Conservation (phyloP, 257 asterid genomes). For the Thymus mandschuricus region DNA sequence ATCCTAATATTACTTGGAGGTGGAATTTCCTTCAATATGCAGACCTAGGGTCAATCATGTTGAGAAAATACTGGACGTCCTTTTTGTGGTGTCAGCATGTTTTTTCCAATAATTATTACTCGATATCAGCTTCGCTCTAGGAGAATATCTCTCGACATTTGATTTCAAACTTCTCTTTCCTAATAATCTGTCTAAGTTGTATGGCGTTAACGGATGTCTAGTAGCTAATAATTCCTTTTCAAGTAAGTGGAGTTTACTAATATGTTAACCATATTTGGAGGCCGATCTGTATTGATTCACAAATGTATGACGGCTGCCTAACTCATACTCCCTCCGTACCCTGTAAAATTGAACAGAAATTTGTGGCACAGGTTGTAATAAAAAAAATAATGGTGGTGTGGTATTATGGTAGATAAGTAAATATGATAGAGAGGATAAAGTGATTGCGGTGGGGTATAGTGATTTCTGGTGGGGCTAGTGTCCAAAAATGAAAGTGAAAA, state of each 20-base stretch:
- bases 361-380: no score
- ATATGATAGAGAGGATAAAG: no score
- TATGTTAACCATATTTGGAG: not conserved
- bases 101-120: not conserved
- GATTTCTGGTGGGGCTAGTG: no score
- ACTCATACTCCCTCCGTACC: not conserved
- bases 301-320: not conserved
- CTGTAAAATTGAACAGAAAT: no score
- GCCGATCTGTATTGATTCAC: not conserved
- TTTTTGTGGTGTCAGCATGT: not conserved
- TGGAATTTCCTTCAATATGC: not conserved
- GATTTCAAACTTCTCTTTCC: conserved; percentile 4
- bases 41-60: not conserved
- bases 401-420: no score
- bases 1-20: not conserved
- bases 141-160: conserved; percentile 9
- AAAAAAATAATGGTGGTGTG: no score
- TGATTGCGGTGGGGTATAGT: no score
- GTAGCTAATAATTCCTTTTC: not conserved
- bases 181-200: not conserved
- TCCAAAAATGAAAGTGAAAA: no score
- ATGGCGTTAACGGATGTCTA: not conserved
- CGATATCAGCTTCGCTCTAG: no score
- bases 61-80: not conserved
- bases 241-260: not conserved